Conservation (phyloP, 2,329 filamentous ascomycete genomes). For the Dendryphion nanum region DNA sequence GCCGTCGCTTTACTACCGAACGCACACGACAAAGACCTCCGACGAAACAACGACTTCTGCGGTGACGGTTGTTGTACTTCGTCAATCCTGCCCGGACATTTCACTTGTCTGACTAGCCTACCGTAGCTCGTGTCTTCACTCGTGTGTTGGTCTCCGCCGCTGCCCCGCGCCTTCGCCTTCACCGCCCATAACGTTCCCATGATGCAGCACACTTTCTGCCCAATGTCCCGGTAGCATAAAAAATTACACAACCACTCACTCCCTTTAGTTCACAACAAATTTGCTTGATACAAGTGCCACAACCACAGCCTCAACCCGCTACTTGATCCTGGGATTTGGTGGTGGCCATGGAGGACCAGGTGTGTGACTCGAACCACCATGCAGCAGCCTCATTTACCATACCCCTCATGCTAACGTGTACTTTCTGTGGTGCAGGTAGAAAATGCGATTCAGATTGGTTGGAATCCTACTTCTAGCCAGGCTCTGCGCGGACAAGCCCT, state of each 20-base stretch:
- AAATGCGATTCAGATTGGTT: slow-evolving; percentile 93
- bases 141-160: background rate
- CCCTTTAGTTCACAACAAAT: no score
- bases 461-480: slow-evolving; percentile 73
- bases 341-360: slow-evolving; percentile 41
- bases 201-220: slow-evolving; percentile 31
- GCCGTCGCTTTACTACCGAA: background rate
- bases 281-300: no score
- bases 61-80: no score
- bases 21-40: slow-evolving; percentile 8
- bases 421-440: slow-evolving; percentile 63
- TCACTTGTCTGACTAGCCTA: no score
- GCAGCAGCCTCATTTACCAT: background rate
- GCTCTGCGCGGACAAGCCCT: slow-evolving; percentile 78
- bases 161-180: slow-evolving; percentile 30
- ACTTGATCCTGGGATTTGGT: no score
- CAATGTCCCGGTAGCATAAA: slow-evolving; percentile 37
- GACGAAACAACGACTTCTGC: background rate
- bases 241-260: slow-evolving; percentile 10
- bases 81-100: no score
- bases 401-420: slow-evolving; percentile 4
- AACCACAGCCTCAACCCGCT: no score
- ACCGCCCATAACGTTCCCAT: slow-evolving; percentile 36
- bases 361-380: slow-evolving; percentile 12
- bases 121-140: no score